Percentiles rank a stretch among this genome's conserved stretches.
Conservation (phyloP, 2,329 filamentous ascomycete genomes). For the Talaromyces sp. region DNA sequence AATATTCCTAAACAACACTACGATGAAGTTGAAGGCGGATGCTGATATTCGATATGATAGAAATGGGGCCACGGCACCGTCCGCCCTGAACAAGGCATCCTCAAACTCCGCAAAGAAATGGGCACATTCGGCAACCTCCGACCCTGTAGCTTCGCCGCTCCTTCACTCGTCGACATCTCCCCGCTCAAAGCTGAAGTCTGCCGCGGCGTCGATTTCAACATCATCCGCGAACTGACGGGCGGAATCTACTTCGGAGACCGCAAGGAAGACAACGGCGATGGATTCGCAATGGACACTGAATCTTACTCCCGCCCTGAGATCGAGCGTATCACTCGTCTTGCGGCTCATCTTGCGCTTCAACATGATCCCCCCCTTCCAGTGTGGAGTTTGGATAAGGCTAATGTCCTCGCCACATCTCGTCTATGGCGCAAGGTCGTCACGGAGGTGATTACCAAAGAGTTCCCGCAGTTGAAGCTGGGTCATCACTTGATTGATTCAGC, state of each 20-base stretch:
- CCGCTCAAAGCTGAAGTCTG: conserved; percentile 84
- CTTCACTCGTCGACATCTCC: conserved; percentile 76
- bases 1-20: neutral
- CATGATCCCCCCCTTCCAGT: conserved; percentile 73
- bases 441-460: conserved; percentile 83
- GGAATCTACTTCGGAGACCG: conserved; percentile 95
- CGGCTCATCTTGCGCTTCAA: conserved; percentile 73
- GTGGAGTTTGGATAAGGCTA: conserved; percentile 91
- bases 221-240: conserved; percentile 86
- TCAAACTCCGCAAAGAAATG: conserved; percentile 89
- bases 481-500: conserved; percentile 94
- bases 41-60: conserved; percentile 30
- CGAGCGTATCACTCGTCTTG: conserved; percentile 80
- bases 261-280: conserved; percentile 69
- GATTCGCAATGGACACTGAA: conserved; percentile 78
- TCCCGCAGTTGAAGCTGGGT: conserved; percentile 75
- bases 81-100: conserved; percentile 87
- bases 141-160: conserved; percentile 91
- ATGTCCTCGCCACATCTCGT: conserved; percentile 84
- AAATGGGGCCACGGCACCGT: conserved; percentile 91
- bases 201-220: conserved; percentile 83
- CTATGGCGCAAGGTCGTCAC: conserved; percentile 85
- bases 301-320: conserved; percentile 82
- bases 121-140: conserved; percentile 91
- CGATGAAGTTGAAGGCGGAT: neutral